phyloP scores from a whole-genome alignment of 305 asterid genomes.

The Fraxinus paxiana region DNA sequence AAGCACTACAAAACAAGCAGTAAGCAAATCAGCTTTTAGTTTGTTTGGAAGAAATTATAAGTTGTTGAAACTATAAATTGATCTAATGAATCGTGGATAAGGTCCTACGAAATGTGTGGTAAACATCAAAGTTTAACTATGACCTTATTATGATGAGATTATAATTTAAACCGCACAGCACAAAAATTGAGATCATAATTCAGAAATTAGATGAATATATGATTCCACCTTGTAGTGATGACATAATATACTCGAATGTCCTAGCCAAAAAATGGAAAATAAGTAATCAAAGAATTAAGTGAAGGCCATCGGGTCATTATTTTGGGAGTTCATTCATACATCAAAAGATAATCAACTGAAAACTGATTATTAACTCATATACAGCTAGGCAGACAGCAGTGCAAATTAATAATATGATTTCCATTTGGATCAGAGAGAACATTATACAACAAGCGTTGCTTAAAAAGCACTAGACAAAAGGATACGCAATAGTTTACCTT shows the following conservation, averaged over 20 bases:
- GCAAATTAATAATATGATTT: neutral
- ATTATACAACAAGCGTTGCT: neutral
- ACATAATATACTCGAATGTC: neutral
- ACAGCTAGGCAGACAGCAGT: neutral
- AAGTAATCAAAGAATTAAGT: neutral
- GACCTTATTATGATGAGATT: neutral
- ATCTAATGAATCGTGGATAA: neutral
- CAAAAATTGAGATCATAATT: neutral
- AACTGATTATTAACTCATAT: neutral
- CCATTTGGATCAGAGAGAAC: conserved; percentile 15
- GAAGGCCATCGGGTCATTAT: neutral
- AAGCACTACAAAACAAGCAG: neutral
- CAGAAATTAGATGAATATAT: neutral
- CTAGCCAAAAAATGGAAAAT: neutral
- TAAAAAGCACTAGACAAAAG: conserved; percentile 9
- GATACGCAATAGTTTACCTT: conserved; percentile 45
- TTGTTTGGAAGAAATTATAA: neutral
- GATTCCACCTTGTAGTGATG: neutral
- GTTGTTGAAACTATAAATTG: neutral
- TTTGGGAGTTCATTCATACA: neutral
- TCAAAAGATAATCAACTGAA: neutral
- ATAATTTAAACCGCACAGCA: neutral
- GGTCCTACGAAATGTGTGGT: neutral
- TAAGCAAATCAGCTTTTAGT: neutral
- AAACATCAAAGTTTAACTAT: too few relatives aligned